A percentile compares a stretch with the other conserved stretches of the same genome.
phyloP scores from a whole-genome alignment of 2,329 filamentous ascomycete species.

The Fusarium xylarioides region DNA sequence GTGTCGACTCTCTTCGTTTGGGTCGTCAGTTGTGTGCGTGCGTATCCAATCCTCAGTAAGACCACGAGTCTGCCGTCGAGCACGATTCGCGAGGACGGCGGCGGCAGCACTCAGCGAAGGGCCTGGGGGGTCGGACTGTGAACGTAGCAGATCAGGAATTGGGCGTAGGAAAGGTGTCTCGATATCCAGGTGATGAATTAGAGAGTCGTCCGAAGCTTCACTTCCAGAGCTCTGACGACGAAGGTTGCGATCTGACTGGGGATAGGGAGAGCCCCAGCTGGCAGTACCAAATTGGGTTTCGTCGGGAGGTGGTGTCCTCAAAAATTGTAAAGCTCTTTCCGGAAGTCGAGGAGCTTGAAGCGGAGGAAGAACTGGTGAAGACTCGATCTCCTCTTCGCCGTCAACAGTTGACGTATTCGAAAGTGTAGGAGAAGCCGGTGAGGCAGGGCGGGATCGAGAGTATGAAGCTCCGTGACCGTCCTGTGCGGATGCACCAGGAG shows the following conservation, averaged over 20 bases:
- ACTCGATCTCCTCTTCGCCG: slow-evolving; percentile 62
- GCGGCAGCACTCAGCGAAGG: slow-evolving; percentile 62
- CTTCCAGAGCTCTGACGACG: slow-evolving; percentile 65
- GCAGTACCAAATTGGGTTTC: slow-evolving; percentile 70
- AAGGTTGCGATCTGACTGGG: slow-evolving; percentile 66
- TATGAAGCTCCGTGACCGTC: slow-evolving; percentile 58
- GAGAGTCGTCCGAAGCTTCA: slow-evolving; percentile 67
- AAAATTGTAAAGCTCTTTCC: slow-evolving; percentile 62
- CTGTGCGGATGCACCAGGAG: slow-evolving; percentile 70
- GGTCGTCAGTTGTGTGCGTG: slow-evolving; percentile 78
- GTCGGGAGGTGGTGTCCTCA: slow-evolving; percentile 62
- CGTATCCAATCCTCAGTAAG: slow-evolving; percentile 88
- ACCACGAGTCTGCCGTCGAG: slow-evolving; percentile 65
- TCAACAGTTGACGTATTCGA: slow-evolving; percentile 71
- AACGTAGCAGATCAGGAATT: slow-evolving; percentile 55
- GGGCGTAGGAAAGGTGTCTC: slow-evolving; percentile 70
- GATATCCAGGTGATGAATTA: slow-evolving; percentile 69
- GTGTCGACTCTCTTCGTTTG: slow-evolving; percentile 73
- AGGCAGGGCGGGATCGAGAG: slow-evolving; percentile 46
- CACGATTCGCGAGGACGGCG: slow-evolving; percentile 70
- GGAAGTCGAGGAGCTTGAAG: slow-evolving; percentile 68
- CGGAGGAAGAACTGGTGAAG: slow-evolving; percentile 66
- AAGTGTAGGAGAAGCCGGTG: slow-evolving; percentile 66
- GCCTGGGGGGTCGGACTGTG: slow-evolving; percentile 41
- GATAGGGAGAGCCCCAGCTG: slow-evolving; percentile 93